Evolutionary conservation across 768 basidiomycete genomes (phyloP).

Genomic region (Inosperma sp.): DNA sequence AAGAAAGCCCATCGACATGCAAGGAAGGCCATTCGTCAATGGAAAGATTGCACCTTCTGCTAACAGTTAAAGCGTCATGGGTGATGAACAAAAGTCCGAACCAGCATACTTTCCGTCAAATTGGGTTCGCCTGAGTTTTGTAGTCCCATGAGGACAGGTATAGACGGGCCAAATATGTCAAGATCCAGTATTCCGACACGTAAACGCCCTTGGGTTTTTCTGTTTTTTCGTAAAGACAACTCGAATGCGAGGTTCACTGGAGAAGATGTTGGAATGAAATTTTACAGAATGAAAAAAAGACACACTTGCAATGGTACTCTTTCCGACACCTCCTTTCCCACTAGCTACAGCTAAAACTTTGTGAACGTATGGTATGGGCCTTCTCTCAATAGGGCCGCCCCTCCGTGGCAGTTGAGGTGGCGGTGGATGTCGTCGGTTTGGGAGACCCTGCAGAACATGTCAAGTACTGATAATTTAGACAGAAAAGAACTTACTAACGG

Average conservation of each 20-base stretch:
- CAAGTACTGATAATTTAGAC: not conserved
- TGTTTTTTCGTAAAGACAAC: constrained; percentile 46
- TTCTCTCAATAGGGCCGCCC: constrained; percentile 49
- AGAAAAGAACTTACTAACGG: constrained; percentile 41
- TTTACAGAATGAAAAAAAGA: not conserved
- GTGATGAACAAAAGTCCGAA: no score
- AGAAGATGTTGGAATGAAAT: constrained; percentile 3
- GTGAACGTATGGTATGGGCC: constrained; percentile 66
- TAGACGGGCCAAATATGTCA: constrained; percentile 92
- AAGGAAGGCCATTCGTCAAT: constrained; percentile 76
- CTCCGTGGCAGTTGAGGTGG: constrained; percentile 61
- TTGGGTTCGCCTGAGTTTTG: constrained; percentile 72
- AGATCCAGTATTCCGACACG: constrained; percentile 88
- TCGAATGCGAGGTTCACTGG: constrained; percentile 80
- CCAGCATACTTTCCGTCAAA: constrained; percentile 47
- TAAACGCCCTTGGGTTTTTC: constrained; percentile 35
- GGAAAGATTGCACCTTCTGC: constrained; percentile 77
- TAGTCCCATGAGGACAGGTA: constrained; percentile 91
- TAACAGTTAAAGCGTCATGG: no score
- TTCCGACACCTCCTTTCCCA: constrained; percentile 95
- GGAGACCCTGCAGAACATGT: constrained; percentile 26
- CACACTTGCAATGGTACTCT: constrained; percentile 87
- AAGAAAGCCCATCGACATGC: constrained; percentile 98
- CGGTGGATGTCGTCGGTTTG: constrained; percentile 26
- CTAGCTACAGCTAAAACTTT: constrained; percentile 82